Evolutionary conservation across 257 asterid species (phyloP).

Genomic region (Eucommia ulmoides): DNA sequence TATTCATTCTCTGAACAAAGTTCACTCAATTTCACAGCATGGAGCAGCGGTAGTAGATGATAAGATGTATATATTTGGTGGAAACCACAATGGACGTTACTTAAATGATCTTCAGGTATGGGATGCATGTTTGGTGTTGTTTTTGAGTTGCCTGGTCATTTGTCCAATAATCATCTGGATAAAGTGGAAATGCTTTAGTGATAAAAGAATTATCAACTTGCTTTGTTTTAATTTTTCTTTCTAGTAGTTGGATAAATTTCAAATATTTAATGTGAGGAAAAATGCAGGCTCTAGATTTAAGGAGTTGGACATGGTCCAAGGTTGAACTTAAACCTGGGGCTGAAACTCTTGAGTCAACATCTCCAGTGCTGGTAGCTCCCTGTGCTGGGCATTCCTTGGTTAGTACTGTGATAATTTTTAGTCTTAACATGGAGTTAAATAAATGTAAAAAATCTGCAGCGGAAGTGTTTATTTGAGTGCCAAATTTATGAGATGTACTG

Average conservation of each 20-base stretch:
- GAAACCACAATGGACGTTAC: constrained; percentile 93
- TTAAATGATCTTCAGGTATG: constrained; percentile 88
- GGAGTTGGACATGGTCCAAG: constrained; percentile 89
- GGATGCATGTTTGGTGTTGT: background rate
- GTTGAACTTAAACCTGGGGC: constrained; percentile 48
- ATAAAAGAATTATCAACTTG: constrained; percentile 2
- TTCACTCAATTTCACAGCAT: constrained; percentile 43
- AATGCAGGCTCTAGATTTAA: constrained; percentile 60
- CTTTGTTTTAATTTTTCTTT: constrained; percentile 9
- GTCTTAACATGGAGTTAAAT: no score
- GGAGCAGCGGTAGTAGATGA: constrained; percentile 86
- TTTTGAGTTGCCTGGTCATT: background rate
- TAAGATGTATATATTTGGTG: constrained; percentile 90
- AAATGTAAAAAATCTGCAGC: no score
- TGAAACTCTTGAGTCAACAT: constrained; percentile 13
- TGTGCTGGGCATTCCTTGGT: constrained; percentile 95
- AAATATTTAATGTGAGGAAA: constrained; percentile 9
- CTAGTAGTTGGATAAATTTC: constrained; percentile 10
- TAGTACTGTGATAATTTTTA: no score
- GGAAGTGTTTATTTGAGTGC: no score
- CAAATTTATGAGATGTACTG: constrained; percentile 3
- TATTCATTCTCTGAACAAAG: constrained; percentile 8
- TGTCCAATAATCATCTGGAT: background rate
- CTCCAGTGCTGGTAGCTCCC: constrained; percentile 29
- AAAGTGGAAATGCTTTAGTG: no score